Conservation (phyloP, 805 yeast genomes). For the Nakazawaea sp. region DNA sequence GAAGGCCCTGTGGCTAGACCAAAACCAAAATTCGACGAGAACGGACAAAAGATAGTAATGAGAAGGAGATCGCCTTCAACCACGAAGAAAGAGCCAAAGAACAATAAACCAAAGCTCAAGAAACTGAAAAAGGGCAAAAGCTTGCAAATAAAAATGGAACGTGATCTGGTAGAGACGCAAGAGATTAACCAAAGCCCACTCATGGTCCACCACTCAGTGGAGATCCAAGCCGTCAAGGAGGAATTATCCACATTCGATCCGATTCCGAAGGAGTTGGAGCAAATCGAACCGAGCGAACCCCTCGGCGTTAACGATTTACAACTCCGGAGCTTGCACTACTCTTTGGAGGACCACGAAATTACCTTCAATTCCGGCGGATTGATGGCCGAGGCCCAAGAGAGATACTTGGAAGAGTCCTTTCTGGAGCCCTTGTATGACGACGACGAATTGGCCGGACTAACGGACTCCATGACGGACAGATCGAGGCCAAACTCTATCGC, state of each 20-base stretch:
- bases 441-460: too few relatives aligned
- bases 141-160: too few relatives aligned
- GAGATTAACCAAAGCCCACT: too few relatives aligned
- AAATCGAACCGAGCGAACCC: too few relatives aligned
- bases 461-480: background rate
- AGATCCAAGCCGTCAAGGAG: too few relatives aligned
- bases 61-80: conserved; percentile 7
- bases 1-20: conserved; percentile 23
- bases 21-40: conserved; percentile 10
- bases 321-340: conserved; percentile 6
- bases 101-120: conserved; percentile 1
- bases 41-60: conserved; percentile 8
- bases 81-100: background rate
- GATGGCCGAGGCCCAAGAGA: background rate
- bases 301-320: too few relatives aligned
- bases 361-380: background rate
- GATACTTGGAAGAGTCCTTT: conserved; percentile 5
- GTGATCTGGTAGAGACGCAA: too few relatives aligned
- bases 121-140: conserved; percentile 6
- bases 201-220: too few relatives aligned
- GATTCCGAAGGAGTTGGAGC: too few relatives aligned
- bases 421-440: background rate
- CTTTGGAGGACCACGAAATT: conserved; percentile 8
- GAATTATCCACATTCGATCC: too few relatives aligned
- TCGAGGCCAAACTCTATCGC: background rate